Evolutionary conservation across 2,329 filamentous ascomycete species (phyloP).

Genomic region (Aureobasidium sp.): DNA sequence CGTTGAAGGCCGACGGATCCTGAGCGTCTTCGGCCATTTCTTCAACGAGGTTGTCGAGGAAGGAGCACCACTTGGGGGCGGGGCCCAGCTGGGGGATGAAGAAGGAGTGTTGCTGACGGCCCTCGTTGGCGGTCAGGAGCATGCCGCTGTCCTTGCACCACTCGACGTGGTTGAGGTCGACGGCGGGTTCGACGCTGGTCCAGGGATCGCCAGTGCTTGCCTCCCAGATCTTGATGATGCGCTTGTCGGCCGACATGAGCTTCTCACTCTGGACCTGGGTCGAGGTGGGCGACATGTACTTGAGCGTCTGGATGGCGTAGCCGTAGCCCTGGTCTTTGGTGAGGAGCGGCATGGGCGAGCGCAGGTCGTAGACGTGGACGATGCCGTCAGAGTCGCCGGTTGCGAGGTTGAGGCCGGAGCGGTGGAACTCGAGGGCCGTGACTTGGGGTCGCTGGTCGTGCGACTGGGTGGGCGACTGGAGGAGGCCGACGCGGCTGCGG

Average conservation of each 20-base stretch:
- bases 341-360: conserved; percentile 75
- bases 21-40: conserved; percentile 86
- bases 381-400: conserved; percentile 84
- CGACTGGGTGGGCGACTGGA: conserved; percentile 49
- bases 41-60: conserved; percentile 95
- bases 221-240: conserved; percentile 97
- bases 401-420: conserved; percentile 75
- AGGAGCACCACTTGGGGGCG: conserved; percentile 90
- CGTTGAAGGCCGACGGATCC: conserved; percentile 51
- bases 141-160: conserved; percentile 92
- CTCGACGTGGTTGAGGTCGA: conserved; percentile 90
- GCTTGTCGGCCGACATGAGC: conserved; percentile 85
- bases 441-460: conserved; percentile 52
- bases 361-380: conserved; percentile 84
- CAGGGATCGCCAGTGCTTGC: conserved; percentile 74
- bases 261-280: conserved; percentile 66
- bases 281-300: conserved; percentile 58
- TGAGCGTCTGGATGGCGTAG: conserved; percentile 80
- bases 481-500: conserved; percentile 69
- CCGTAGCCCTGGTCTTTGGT: conserved; percentile 96
- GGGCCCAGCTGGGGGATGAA: conserved; percentile 91
- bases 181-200: conserved; percentile 91
- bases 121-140: conserved; percentile 94
- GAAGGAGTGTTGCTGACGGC: conserved; percentile 88
- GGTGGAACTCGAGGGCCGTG: conserved; percentile 80